Base-by-base conservation (phyloP, 495 filamentous ascomycete species). In the Penicillium mononematosum region DNA sequence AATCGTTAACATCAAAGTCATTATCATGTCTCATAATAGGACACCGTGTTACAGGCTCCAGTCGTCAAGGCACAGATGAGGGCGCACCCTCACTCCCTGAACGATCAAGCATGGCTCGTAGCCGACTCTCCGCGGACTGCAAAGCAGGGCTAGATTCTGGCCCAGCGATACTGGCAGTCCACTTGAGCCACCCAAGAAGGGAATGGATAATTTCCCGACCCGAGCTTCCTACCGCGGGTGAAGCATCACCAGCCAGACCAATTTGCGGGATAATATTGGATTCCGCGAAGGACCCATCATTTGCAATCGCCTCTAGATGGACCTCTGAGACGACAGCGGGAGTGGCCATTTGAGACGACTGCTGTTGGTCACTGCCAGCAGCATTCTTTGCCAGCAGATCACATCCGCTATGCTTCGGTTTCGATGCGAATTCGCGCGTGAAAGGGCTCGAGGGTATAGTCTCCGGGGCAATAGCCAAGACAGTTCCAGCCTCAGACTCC, bases 311-410 rank as follows among this genome's bases (percentile, higher is more conserved):
- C 53, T 77, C 71, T 19, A 79, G 59, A 52, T 73, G 66, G 0
- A 72, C 63, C 60, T 79, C 76, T 0, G 74, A 75, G 10, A 78
- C 70, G 0, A 79, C 53, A 38, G 76, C 74, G 11, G 74, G 66
- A 1, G 76, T 77, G 4, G 61, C 52, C 19, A 75, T 70, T 10
- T 59, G 57, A 31, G 59, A 56, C 5, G 48, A 56, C 4, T 5
- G n/a, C 29, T 50, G 43, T 36, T 60, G 55, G 8, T 58, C 47
- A 45, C 42, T 38, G 25, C 53, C 45, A 12, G 62, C 24, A 19
- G 42, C 27, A 5, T 53, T 47, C 27, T 53, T 69, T 20, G 61
- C 68, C 20, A 79, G 58, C 0, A 79, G 60, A 20, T 63, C 66
- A 36, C 67, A 64, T 2, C 72, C 67, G 29, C 53, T 58, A 22